phyloP scores from a whole-genome alignment of 495 filamentous ascomycete genomes.

The Polyplosphaeria fusca region DNA sequence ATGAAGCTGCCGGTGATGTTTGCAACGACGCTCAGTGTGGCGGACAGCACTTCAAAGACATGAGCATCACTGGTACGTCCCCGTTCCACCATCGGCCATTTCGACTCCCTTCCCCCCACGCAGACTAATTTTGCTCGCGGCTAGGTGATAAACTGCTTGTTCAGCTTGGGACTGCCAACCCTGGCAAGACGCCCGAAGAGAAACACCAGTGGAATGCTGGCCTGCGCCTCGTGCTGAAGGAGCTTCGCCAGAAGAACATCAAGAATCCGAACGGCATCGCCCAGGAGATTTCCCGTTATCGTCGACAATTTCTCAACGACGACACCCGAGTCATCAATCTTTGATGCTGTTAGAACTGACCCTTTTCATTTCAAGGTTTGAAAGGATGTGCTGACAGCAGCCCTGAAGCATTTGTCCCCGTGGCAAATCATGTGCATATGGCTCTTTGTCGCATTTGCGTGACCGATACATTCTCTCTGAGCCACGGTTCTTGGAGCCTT shows the following conservation, averaged over 20 bases:
- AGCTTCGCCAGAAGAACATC: conserved; percentile 60
- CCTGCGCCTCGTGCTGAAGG: conserved; percentile 69
- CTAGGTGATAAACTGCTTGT: conserved; percentile 85
- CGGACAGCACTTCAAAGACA: conserved; percentile 76
- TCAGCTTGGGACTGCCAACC: conserved; percentile 70
- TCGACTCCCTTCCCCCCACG: conserved; percentile 31
- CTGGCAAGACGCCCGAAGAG: conserved; percentile 67
- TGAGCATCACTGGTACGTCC: conserved; percentile 78
- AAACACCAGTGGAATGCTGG: conserved; percentile 70
- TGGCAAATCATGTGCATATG: no score
- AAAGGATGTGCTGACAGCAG: neutral
- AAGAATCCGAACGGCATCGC: conserved; percentile 77
- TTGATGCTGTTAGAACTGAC: conserved; percentile 16
- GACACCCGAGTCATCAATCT: conserved; percentile 42
- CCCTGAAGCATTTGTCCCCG: neutral
- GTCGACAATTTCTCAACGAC: conserved; percentile 64
- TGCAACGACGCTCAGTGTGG: conserved; percentile 71
- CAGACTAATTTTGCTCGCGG: conserved; percentile 60
- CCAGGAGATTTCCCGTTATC: conserved; percentile 75
- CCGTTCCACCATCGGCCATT: neutral
- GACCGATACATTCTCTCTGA: no score
- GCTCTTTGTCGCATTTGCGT: no score
- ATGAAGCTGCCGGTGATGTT: conserved; percentile 66
- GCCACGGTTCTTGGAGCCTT: no score
- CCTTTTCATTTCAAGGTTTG: no score